Conservation (phyloP, 116 monocot species). For the Papilionanthe hybrid region DNA sequence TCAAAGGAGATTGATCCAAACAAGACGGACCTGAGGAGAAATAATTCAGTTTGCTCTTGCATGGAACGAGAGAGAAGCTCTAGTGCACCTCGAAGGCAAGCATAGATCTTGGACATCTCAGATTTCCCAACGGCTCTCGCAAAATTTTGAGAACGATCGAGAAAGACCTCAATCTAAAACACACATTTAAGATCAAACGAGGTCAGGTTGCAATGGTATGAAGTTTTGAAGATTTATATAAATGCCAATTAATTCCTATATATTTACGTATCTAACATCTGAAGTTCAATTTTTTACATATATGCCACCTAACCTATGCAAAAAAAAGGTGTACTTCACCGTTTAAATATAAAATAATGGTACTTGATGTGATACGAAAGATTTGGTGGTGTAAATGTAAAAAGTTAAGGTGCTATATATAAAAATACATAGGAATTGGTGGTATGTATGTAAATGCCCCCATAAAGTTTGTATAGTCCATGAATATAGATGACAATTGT, state of each 20-base stretch:
- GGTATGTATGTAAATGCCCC: too few relatives aligned
- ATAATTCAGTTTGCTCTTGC: constrained; percentile 25
- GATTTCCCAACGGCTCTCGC: constrained; percentile 53
- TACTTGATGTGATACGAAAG: too few relatives aligned
- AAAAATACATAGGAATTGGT: too few relatives aligned
- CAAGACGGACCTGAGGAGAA: constrained; percentile 22
- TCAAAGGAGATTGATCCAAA: constrained; percentile 30
- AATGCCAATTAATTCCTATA: too few relatives aligned
- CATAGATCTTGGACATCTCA: constrained; percentile 44
- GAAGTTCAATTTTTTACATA: too few relatives aligned
- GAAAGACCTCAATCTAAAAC: constrained; percentile 70
- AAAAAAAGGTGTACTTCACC: too few relatives aligned
- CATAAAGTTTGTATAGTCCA: background rate
- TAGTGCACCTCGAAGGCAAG: constrained; percentile 32
- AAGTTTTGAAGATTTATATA: background rate
- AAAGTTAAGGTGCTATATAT: too few relatives aligned
- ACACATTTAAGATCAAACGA: background rate
- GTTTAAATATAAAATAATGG: too few relatives aligned
- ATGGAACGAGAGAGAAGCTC: constrained; percentile 24
- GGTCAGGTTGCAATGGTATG: background rate
- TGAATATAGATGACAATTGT: background rate
- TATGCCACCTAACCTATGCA: too few relatives aligned
- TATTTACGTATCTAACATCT: too few relatives aligned
- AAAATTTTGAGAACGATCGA: constrained; percentile 64
- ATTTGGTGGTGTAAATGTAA: too few relatives aligned